phyloP scores from a whole-genome alignment of 2,329 filamentous ascomycete species.

The Dactylellina drechsleri region DNA sequence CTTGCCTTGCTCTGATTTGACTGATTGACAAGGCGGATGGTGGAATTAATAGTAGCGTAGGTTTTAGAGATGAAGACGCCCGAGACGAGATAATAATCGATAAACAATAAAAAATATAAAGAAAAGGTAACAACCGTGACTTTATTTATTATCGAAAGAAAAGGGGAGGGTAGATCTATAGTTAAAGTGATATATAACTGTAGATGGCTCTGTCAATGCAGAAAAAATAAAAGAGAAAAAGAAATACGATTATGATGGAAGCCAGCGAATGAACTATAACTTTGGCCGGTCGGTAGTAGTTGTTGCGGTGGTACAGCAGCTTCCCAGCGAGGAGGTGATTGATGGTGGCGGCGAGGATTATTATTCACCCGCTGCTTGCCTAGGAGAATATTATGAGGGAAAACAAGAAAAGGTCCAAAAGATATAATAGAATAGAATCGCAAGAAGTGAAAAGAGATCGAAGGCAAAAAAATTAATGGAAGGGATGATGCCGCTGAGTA shows the following conservation, averaged over 20 bases:
- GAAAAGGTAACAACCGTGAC: neutral
- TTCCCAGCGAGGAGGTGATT: conserved; percentile 17
- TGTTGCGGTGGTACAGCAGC: conserved; percentile 17
- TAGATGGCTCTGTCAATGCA: neutral
- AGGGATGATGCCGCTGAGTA: conserved; percentile 7
- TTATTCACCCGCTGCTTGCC: no score
- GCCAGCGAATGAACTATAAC: no score
- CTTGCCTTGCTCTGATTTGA: neutral
- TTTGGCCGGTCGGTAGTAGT: neutral
- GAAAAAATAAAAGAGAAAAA: neutral
- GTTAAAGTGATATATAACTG: no score
- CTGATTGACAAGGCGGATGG: conserved; percentile 12
- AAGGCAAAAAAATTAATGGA: conserved; percentile 10
- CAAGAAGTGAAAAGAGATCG: conserved; percentile 26
- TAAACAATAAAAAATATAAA: neutral
- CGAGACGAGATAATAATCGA: neutral
- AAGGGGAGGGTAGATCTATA: neutral
- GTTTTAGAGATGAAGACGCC: neutral
- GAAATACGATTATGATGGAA: neutral
- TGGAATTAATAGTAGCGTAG: neutral
- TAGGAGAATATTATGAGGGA: conserved; percentile 1
- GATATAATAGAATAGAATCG: neutral
- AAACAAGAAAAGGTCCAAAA: neutral
- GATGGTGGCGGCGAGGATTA: neutral
- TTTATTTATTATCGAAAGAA: neutral